Evolutionary conservation across 73 alveolate genomes (phyloP), one percentile per base, ranked within the genome.

Genomic region (Paraurostyla sp.): DNA sequence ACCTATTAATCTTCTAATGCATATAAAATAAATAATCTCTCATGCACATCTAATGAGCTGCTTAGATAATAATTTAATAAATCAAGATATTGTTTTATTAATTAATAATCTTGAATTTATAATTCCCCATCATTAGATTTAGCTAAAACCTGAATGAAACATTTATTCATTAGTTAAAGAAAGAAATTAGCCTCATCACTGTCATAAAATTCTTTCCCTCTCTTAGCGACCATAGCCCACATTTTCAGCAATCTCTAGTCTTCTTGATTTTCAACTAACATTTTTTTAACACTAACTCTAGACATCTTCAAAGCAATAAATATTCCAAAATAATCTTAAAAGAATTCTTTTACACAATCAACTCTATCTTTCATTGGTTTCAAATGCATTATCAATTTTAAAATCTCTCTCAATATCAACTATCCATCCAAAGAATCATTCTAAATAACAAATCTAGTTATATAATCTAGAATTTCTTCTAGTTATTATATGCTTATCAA

Each of bases 161-260:
- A 69, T 43, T 23, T 69, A 4, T 30, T 9, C 15, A 18, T 18
- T 13, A 69, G 30, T 4, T 15, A 9, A 13, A 35, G 65, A 25
- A 69, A 41, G 41, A 69, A 69, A n/a, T 41, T 16, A 3, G 65
- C 7, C 35, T 69, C 84, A 18, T 43, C 59, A 16, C 63, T 43
- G 9, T 41, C 27, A 23, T 33, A 69, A 43, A 41, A 69, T 6
- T 69, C 84, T 25, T 69, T 69, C 36, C 65, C 84, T 43, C 63
- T 69, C 41, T 69, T 69, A 38, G 84, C 84, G 45, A 69, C 13
- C 84, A 69, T 69, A n/a, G 84, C 84, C 84, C 84, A 69, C 35
- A 35, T 41, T 32, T 69, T 69, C 22, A 69, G 63, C 18, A 69
- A 11, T 4, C 9, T 32, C n/a, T 23, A 35, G 38, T 69, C 35